Evolutionary conservation across 2,329 filamentous ascomycete genomes (phyloP).

Genomic region (Ophiobolus disseminans): DNA sequence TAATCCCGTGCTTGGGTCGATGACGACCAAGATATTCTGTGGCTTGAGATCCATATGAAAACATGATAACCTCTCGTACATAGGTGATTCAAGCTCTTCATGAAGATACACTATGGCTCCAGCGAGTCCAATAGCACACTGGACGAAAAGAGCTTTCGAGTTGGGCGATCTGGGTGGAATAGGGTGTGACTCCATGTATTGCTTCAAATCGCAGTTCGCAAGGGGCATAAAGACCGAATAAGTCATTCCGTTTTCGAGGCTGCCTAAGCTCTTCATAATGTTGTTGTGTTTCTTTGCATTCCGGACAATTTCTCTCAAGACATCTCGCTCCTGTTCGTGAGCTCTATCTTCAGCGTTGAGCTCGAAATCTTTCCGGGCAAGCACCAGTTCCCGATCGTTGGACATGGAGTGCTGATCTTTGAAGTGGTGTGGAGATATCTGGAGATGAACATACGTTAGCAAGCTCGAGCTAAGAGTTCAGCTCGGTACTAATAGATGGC

Average conservation of each 20-base stretch:
- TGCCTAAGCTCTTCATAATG: conserved; percentile 48
- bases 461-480: not conserved
- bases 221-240: conserved; percentile 54
- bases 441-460: not conserved
- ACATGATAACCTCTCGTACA: conserved; percentile 43
- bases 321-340: conserved; percentile 37
- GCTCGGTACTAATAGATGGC: not conserved
- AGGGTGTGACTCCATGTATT: conserved; percentile 39
- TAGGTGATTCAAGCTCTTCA: conserved; percentile 37
- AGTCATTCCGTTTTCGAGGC: conserved; percentile 40
- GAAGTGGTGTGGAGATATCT: conserved; percentile 61
- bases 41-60: conserved; percentile 51
- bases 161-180: not conserved
- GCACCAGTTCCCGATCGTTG: conserved; percentile 19
- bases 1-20: conserved; percentile 43
- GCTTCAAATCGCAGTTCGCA: conserved; percentile 47
- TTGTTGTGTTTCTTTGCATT: conserved; percentile 44
- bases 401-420: conserved; percentile 4
- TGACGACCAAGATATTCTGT: conserved; percentile 32
- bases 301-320: conserved; percentile 46
- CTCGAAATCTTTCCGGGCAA: conserved; percentile 51
- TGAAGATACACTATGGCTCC: conserved; percentile 36
- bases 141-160: conserved; percentile 4
- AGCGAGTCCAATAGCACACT: conserved; percentile 2
- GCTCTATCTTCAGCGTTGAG: conserved; percentile 23